Conservation (phyloP, 2,329 filamentous ascomycete species). For the Didymella segeticola region DNA sequence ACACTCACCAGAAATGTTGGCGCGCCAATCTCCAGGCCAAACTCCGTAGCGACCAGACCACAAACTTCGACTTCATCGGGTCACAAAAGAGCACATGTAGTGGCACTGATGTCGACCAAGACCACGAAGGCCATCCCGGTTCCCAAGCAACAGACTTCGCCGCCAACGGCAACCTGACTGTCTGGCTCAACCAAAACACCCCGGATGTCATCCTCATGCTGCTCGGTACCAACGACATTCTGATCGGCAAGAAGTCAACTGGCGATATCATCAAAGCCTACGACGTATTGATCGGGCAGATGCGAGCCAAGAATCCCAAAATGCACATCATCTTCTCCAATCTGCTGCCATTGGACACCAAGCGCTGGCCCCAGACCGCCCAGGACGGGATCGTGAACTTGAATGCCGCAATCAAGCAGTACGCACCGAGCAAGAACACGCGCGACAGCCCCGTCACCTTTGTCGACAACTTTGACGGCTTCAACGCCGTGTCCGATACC, state of each 20-base stretch:
- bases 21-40: constrained; percentile 43
- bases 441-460: constrained; percentile 32
- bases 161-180: constrained; percentile 46
- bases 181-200: constrained; percentile 48
- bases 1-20: constrained; percentile 43
- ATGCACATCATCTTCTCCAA: constrained; percentile 51
- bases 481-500: constrained; percentile 40
- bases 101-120: constrained; percentile 51
- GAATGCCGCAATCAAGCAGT: constrained; percentile 27
- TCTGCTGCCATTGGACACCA: constrained; percentile 36
- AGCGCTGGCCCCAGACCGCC: constrained; percentile 27
- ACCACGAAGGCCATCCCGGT: constrained; percentile 56
- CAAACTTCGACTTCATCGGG: constrained; percentile 47
- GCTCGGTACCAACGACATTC: constrained; percentile 55
- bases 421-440: constrained; percentile 30
- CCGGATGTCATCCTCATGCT: constrained; percentile 58
- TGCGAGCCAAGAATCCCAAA: constrained; percentile 50
- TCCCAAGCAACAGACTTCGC: constrained; percentile 51
- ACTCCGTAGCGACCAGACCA: constrained; percentile 31
- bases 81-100: constrained; percentile 44
- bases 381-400: constrained; percentile 27
- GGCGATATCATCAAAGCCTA: constrained; percentile 49
- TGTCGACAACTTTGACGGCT: constrained; percentile 40
- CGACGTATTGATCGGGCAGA: constrained; percentile 50
- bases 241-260: constrained; percentile 41